A percentile compares a stretch with the other conserved stretches of the same genome.
Conservation (phyloP, 2,329 filamentous ascomycete species). For the Dendrostoma leiphaemia region DNA sequence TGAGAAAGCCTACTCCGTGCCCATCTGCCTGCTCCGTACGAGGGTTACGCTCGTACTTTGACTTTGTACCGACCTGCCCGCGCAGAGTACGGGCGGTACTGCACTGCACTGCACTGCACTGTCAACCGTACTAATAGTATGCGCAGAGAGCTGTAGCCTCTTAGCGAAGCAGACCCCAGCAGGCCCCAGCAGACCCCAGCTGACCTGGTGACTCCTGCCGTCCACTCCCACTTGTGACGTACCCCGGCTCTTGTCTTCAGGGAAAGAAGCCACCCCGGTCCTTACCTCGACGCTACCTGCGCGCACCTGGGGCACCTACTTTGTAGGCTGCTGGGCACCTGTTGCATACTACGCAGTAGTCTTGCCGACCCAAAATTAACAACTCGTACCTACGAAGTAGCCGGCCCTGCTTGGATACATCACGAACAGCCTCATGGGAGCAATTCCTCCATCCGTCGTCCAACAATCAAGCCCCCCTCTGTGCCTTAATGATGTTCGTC, state of each 20-base stretch:
- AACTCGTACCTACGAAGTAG: too few species aligned
- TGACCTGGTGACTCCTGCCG: background rate
- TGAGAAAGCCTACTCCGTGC: too few species aligned
- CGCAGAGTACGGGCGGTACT: background rate
- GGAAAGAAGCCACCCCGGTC: background rate
- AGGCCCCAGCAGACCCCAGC: background rate
- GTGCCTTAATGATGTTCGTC: too few species aligned
- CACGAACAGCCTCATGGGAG: conserved; percentile 2
- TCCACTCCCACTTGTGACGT: conserved; percentile 8
- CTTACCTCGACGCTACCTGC: background rate
- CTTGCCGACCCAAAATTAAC: too few species aligned
- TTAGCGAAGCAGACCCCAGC: background rate
- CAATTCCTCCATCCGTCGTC: background rate
- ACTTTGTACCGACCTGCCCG: background rate
- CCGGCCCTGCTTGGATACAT: background rate
- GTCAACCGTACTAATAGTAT: too few species aligned
- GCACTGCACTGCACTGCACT: background rate
- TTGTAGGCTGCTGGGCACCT: too few species aligned
- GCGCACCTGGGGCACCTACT: too few species aligned
- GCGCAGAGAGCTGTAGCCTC: too few species aligned
- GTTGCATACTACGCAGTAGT: too few species aligned
- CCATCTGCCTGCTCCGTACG: too few species aligned
- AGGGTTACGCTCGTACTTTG: too few species aligned
- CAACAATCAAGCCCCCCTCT: too few species aligned
- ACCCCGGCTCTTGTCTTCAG: background rate